These are phyloP conservation scores for Nitzschia inconspicua DNA, from an alignment of 108 stramenopile species.

Conservation along the genomic window DNA sequence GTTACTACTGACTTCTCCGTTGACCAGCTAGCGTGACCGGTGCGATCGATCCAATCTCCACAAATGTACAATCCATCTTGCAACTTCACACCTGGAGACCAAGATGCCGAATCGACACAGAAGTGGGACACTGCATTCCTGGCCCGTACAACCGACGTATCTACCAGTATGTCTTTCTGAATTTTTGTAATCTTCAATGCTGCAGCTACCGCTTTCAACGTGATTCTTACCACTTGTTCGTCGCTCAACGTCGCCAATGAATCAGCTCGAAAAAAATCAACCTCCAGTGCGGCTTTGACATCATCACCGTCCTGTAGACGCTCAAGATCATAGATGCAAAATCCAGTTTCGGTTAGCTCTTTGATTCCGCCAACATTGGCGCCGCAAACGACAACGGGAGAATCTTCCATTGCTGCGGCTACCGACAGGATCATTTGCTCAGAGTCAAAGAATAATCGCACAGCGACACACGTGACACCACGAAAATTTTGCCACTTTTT, in stretches of 20 bases:
- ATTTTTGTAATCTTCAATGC: slow-evolving; percentile 44
- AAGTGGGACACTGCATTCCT: slow-evolving; percentile 80
- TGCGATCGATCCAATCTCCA: slow-evolving; percentile 79
- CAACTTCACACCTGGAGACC: slow-evolving; percentile 53
- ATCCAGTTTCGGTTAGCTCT: slow-evolving; percentile 70
- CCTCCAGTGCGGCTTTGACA: slow-evolving; percentile 45
- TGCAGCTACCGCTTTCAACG: slow-evolving; percentile 55
- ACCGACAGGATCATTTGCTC: slow-evolving; percentile 27
- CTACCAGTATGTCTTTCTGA: slow-evolving; percentile 29
- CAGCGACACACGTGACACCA: slow-evolving; percentile 83
- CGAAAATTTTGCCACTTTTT: slow-evolving; percentile 55
- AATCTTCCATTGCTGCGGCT: slow-evolving; percentile 63
- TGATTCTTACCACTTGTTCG: slow-evolving; percentile 43
- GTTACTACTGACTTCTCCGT: slow-evolving; percentile 85
- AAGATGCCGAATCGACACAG: slow-evolving; percentile 49
- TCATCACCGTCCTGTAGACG: slow-evolving; percentile 68
- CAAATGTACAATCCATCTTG: slow-evolving; percentile 54
- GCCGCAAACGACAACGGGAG: slow-evolving; percentile 77
- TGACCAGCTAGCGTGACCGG: slow-evolving; percentile 74
- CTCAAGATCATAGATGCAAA: slow-evolving; percentile 82
- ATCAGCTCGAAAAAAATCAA: slow-evolving; percentile 83
- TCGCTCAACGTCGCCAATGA: slow-evolving; percentile 46
- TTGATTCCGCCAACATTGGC: slow-evolving; percentile 56
- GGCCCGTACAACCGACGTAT: slow-evolving; percentile 63
- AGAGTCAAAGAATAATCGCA: slow-evolving; percentile 55